These are phyloP conservation scores for Talaromyces sp. DNA, from an alignment of 2,329 filamentous ascomycete species.

Conservation along the genomic window DNA sequence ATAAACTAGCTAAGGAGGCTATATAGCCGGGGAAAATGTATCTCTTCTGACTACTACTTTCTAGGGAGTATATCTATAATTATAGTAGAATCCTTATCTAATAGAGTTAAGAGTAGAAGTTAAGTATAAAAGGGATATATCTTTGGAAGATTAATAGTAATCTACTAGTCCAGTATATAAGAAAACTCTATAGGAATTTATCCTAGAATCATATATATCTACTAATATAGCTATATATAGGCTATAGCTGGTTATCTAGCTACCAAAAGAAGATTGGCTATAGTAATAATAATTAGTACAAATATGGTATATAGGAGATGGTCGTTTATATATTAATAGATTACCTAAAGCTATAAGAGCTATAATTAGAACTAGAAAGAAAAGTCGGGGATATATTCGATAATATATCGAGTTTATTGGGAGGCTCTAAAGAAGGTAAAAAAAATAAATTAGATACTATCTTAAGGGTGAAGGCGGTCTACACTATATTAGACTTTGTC, in stretches of 20 bases:
- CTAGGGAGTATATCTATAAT: constrained; percentile 11
- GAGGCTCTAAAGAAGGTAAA: constrained; percentile 21
- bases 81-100: constrained; percentile 7
- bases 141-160: constrained; percentile 10
- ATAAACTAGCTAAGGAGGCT: constrained; percentile 7
- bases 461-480: constrained; percentile 8
- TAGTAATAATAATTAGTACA: constrained; percentile 14
- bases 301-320: constrained; percentile 22
- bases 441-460: constrained; percentile 13
- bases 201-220: constrained; percentile 20
- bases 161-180: constrained; percentile 9
- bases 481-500: constrained; percentile 19
- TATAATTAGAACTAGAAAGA: constrained; percentile 14
- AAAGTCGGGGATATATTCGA: constrained; percentile 24
- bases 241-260: constrained; percentile 25
- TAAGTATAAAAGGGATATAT: constrained; percentile 9
- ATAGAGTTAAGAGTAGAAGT: constrained; percentile 17
- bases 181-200: constrained; percentile 14
- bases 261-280: constrained; percentile 16
- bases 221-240: constrained; percentile 24
- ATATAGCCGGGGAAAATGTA: constrained; percentile 7
- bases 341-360: constrained; percentile 16
- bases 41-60: constrained; percentile 13
- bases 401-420: constrained; percentile 26
- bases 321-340: constrained; percentile 24